Evolutionary conservation across 768 basidiomycete genomes (phyloP), one percentile per base, ranked within the genome.

Genomic region (Dioszegia crocea): DNA sequence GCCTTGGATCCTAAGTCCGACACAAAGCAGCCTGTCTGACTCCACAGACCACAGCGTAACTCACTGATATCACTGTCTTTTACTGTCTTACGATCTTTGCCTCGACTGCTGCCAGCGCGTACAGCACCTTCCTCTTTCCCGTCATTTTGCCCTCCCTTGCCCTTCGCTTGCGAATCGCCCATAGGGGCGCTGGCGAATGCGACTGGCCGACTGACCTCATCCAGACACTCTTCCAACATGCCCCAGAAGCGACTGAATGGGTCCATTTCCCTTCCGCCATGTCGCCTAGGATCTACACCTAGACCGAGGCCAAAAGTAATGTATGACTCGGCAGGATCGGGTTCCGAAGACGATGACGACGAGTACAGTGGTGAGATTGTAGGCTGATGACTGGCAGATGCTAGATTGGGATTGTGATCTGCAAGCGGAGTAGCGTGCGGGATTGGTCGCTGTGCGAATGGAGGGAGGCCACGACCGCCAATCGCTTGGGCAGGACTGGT

Each of bases 161-260:
- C 14, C 33, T 33, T 33, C 33, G 33, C 8, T 14, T 6, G 33
- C 33, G 14, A 6, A 14, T 14, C 26, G 36, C 61, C 66, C 47
- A 74, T 27, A 1, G 71, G 65, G n/a, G 64, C 63, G 53, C 62
- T 63, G 24, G 74, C 71, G 44, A 77, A 75, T 16, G 66, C 67
- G 1, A 75, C 71, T 17, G 75, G 75, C 52, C 71, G 71, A n/a
- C 61, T 59, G 12, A 75, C 67, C 40, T 70, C 64, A 17, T 74
- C 70, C 44, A 77, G 49, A 56, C 70, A 69, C 21, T 66, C 71
- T 39, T 77, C 74, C 14, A 77, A 50, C 57, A 71, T 70, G 17
- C 72, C 71, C 76, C 76, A 77, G 59, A 77, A 77, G 41, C 71
- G 24, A 10, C 58, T 64, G 59, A 77, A 77, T n/a, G 73, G 74